Conservation (phyloP, 768 basidiomycete species). For the Lactifluus subvellereus region DNA sequence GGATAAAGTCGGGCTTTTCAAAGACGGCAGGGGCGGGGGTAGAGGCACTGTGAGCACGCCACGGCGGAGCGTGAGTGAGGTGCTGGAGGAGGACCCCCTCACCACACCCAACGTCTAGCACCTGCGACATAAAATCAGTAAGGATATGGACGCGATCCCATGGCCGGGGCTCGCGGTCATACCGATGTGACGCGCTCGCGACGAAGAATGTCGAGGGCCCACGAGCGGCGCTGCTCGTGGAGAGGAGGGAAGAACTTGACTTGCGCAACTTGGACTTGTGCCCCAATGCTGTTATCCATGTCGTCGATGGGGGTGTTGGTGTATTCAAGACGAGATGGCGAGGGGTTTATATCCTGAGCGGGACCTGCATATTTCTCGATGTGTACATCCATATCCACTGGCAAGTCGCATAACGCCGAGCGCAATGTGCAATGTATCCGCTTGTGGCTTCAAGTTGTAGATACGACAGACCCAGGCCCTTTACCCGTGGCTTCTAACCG, state of each 20-base stretch:
- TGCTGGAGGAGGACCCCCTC: slow-evolving; percentile 67
- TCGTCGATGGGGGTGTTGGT: background rate
- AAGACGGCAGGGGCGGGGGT: slow-evolving; percentile 15
- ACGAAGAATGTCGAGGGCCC: slow-evolving; percentile 60
- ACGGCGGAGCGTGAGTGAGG: slow-evolving; percentile 70
- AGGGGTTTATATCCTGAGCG: slow-evolving; percentile 7
- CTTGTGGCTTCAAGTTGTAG: too few species aligned
- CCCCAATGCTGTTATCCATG: background rate
- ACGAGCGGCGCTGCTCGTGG: slow-evolving; percentile 60
- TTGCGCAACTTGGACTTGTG: background rate
- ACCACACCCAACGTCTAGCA: slow-evolving; percentile 82
- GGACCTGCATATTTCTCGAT: background rate
- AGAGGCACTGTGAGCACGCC: slow-evolving; percentile 42
- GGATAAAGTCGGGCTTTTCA: slow-evolving; percentile 38
- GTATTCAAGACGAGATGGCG: background rate
- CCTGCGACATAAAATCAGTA: slow-evolving; percentile 35
- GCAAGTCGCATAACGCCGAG: too few species aligned
- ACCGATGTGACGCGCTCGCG: slow-evolving; percentile 52
- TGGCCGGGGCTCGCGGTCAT: background rate
- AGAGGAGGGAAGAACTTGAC: slow-evolving; percentile 68
- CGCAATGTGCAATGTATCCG: background rate
- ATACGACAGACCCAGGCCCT: slow-evolving; percentile 4
- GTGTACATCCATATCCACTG: background rate
- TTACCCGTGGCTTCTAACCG: background rate
- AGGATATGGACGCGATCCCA: background rate